A percentile compares a stretch with the other conserved stretches of the same genome.
phyloP scores from a whole-genome alignment of 2,329 filamentous ascomycete genomes.

The Sporothrix luriei region DNA sequence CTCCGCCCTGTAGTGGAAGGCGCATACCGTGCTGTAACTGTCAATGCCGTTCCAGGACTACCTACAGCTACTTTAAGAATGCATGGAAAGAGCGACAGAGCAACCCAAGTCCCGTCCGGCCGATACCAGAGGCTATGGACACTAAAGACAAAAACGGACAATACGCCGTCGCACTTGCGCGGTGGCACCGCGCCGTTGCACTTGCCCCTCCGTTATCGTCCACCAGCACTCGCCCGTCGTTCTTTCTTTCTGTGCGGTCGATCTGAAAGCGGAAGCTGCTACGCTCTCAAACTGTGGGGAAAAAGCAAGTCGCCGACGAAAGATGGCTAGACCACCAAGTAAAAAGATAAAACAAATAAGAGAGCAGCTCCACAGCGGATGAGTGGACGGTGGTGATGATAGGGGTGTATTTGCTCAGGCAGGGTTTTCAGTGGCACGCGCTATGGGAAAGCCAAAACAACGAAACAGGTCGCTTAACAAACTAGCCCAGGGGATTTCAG shows the following conservation, averaged over 20 bases:
- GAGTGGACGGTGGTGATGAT: background rate
- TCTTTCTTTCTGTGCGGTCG: background rate
- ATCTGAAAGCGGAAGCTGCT: background rate
- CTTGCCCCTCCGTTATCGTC: constrained; percentile 21
- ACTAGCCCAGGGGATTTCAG: background rate
- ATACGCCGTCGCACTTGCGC: constrained; percentile 21
- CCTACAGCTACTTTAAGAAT: background rate
- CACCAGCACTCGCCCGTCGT: background rate
- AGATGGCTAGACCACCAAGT: background rate
- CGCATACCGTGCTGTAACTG: background rate
- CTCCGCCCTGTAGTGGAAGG: background rate
- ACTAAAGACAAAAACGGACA: constrained; percentile 28
- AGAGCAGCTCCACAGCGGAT: background rate
- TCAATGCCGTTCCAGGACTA: constrained; percentile 3
- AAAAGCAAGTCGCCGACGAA: background rate
- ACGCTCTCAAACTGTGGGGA: background rate
- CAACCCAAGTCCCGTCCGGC: too few relatives aligned
- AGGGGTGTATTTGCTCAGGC: background rate
- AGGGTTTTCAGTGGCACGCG: background rate
- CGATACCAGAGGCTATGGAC: background rate
- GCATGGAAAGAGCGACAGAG: background rate
- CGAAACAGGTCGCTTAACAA: background rate
- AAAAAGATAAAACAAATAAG: background rate
- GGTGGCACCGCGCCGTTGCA: constrained; percentile 9
- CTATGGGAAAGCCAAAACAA: background rate